Evolutionary conservation across 352 stramenopile species (phyloP).

Genomic region (Pythium scleroteichum): DNA sequence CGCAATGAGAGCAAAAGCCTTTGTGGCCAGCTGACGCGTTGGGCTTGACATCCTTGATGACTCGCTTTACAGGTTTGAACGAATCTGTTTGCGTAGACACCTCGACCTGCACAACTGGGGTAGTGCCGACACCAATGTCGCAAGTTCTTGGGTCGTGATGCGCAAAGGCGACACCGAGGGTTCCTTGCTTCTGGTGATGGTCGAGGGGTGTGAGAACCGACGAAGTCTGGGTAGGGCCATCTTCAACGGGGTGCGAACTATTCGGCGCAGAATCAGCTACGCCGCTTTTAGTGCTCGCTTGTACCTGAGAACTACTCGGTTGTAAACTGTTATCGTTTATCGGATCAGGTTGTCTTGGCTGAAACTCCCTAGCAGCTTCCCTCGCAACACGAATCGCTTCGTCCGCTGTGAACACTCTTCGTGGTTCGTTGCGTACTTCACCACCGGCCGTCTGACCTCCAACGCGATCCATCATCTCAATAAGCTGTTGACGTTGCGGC

Average conservation of each 20-base stretch:
- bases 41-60: neutral
- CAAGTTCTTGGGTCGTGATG: slow-evolving; percentile 1
- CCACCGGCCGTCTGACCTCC: slow-evolving; percentile 17
- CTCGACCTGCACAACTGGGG: neutral
- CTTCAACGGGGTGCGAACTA: too few species aligned
- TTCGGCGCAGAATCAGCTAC: too few species aligned
- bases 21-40: neutral
- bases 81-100: slow-evolving; percentile 16
- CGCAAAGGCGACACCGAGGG: neutral
- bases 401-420: slow-evolving; percentile 31
- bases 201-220: too few species aligned
- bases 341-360: slow-evolving; percentile 4
- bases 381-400: slow-evolving; percentile 43
- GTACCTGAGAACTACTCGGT: neutral
- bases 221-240: too few species aligned
- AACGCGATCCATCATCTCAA: slow-evolving; percentile 13
- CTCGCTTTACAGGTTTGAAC: neutral
- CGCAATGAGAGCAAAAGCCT: slow-evolving; percentile 18
- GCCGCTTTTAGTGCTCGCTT: too few species aligned
- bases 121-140: neutral
- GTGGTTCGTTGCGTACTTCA: slow-evolving; percentile 23
- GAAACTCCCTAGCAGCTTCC: slow-evolving; percentile 36
- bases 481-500: slow-evolving; percentile 4
- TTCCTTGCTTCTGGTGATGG: too few species aligned
- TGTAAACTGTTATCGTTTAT: neutral